Percentiles rank a stretch among this genome's conserved stretches.
phyloP scores from a whole-genome alignment of 169 alveolate species.

The Eimeria falciformis region DNA sequence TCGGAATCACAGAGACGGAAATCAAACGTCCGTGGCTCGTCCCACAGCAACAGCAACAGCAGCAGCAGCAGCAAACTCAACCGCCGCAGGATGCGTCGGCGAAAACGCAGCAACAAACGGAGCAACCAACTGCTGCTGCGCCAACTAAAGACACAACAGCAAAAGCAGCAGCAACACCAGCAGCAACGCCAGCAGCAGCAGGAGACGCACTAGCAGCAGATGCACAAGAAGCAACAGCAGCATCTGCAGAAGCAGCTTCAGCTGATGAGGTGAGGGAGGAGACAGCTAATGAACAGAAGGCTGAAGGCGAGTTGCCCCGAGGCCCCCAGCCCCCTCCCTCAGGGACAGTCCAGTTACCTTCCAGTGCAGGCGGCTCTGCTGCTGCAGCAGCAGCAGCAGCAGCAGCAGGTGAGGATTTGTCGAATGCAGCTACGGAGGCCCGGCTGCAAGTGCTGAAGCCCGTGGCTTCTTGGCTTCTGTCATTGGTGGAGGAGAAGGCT shows the following conservation, averaged over 20 bases:
- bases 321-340: background rate
- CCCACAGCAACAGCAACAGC: constrained; percentile 19
- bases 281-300: background rate
- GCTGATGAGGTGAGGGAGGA: no score
- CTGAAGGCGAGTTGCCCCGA: background rate
- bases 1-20: constrained; percentile 86
- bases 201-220: background rate
- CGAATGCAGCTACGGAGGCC: background rate
- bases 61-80: background rate
- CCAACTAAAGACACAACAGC: background rate
- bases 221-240: background rate
- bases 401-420: constrained; percentile 13
- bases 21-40: constrained; percentile 73
- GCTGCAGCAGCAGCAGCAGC: constrained; percentile 45
- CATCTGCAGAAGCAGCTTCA: background rate
- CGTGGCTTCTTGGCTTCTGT: background rate
- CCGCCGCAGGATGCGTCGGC: constrained; percentile 9
- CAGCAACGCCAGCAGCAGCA: background rate
- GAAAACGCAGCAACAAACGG: background rate
- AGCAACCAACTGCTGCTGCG: background rate
- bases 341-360: background rate
- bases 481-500: constrained; percentile 29
- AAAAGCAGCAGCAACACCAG: background rate
- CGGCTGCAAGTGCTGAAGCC: background rate
- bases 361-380: background rate